Percentiles rank a stretch among this genome's conserved stretches.
Evolutionary conservation across 148 eudicot species (phyloP).

Genomic region (Chenopodium quinoa): DNA sequence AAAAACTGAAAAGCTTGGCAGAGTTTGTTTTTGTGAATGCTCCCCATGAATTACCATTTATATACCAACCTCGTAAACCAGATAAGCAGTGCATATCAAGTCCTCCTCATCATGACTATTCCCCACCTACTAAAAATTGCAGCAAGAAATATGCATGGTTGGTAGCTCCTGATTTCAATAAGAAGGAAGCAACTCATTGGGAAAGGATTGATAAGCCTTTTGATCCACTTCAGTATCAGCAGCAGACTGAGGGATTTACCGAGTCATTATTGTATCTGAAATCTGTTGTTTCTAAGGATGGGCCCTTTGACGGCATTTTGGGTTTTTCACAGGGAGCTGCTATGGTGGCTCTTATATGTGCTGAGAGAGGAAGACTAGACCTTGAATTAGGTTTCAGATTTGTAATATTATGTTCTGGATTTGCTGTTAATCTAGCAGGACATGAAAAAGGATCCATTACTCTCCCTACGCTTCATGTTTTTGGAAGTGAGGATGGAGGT

Average conservation of each 20-base stretch:
- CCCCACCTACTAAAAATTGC: constrained; percentile 51
- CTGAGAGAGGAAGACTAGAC: constrained; percentile 39
- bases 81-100: constrained; percentile 19
- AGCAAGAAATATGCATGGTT: constrained; percentile 85
- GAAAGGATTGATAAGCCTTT: constrained; percentile 51
- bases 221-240: constrained; percentile 75
- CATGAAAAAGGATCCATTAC: constrained; percentile 43
- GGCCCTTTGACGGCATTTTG: constrained; percentile 93
- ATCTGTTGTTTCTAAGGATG: constrained; percentile 41
- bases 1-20: constrained; percentile 78
- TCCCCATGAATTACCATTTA: constrained; percentile 83
- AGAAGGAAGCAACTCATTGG: constrained; percentile 46
- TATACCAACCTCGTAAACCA: constrained; percentile 56
- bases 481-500: constrained; percentile 53
- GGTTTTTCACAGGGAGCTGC: constrained; percentile 99
- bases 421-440: constrained; percentile 50
- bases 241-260: constrained; percentile 78
- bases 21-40: constrained; percentile 83
- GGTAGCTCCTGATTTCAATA: constrained; percentile 41
- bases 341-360: constrained; percentile 67
- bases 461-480: constrained; percentile 84
- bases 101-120: constrained; percentile 20
- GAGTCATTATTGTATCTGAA: constrained; percentile 58
- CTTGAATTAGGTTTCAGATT: constrained; percentile 58
- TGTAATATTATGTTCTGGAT: constrained; percentile 83